These are phyloP conservation scores for Niebla homalea DNA, from an alignment of 495 filamentous ascomycete genomes.

Conservation along the genomic window DNA sequence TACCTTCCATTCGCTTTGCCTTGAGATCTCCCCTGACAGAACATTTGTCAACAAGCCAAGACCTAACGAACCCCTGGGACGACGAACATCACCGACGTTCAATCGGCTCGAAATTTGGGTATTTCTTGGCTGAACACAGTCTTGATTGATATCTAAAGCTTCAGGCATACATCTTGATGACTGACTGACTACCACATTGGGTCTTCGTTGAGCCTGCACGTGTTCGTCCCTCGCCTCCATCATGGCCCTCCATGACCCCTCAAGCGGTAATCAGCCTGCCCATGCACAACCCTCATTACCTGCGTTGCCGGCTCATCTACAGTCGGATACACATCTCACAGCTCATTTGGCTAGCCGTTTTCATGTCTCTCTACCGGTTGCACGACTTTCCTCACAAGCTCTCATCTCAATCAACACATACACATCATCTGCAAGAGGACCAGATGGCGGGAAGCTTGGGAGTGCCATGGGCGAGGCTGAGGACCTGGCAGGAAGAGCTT, in stretches of 20 bases:
- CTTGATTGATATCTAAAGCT: no score
- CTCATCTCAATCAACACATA: slow-evolving; percentile 88
- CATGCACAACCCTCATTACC: slow-evolving; percentile 86
- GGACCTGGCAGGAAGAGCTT: slow-evolving; percentile 74
- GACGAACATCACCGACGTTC: neutral
- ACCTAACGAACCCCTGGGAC: neutral
- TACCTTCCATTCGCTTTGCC: no score
- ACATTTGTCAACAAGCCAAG: neutral
- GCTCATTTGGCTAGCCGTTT: slow-evolving; percentile 93
- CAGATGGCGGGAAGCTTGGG: slow-evolving; percentile 77
- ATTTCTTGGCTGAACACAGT: no score
- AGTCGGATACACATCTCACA: slow-evolving; percentile 92
- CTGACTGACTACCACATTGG: neutral
- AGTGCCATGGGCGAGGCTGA: slow-evolving; percentile 80
- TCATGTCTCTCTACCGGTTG: slow-evolving; percentile 76
- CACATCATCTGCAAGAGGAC: slow-evolving; percentile 68
- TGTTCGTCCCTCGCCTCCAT: neutral
- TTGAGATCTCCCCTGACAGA: no score
- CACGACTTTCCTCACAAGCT: slow-evolving; percentile 78
- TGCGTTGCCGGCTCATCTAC: slow-evolving; percentile 75
- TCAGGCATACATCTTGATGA: no score
- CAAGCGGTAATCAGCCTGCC: slow-evolving; percentile 32
- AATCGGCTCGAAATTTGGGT: neutral
- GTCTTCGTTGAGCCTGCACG: neutral
- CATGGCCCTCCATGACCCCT: slow-evolving; percentile 20